Evolutionary conservation across 371 early-diverging fungal genomes (phyloP).

Genomic region (Mucor circinelloides): DNA sequence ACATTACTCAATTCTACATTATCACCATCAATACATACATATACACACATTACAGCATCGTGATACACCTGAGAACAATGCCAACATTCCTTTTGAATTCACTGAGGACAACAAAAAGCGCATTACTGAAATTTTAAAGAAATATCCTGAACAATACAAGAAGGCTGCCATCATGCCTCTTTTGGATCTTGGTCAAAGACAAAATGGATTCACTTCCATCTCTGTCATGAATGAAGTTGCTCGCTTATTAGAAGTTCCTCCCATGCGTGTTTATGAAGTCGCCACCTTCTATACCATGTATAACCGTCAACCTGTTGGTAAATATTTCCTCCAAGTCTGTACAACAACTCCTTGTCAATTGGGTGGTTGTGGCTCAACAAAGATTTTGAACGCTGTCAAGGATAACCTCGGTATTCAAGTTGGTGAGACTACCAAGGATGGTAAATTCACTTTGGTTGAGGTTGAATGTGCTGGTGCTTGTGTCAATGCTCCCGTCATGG

Average conservation of each 20-base stretch:
- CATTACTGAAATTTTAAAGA: constrained; percentile 86
- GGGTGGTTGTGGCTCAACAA: constrained; percentile 83
- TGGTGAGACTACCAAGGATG: constrained; percentile 94
- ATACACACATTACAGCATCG: constrained; percentile 66
- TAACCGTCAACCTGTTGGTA: constrained; percentile 98
- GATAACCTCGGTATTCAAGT: constrained; percentile 87
- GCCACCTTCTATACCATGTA: constrained; percentile 99
- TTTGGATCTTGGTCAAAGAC: constrained; percentile 94
- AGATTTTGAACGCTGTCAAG: constrained; percentile 87
- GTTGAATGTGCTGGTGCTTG: constrained; percentile 99
- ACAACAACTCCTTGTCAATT: constrained; percentile 98
- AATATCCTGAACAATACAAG: constrained; percentile 97
- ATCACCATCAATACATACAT: background rate
- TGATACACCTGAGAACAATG: constrained; percentile 91
- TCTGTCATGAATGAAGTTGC: constrained; percentile 98
- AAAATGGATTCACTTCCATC: constrained; percentile 90
- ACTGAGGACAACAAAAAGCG: constrained; percentile 76
- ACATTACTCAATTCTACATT: background rate
- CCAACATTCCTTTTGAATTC: constrained; percentile 86
- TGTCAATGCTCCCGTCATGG: constrained; percentile 97
- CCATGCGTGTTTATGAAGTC: constrained; percentile 99
- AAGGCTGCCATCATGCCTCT: constrained; percentile 97
- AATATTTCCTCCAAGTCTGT: constrained; percentile 97
- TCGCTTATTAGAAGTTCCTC: constrained; percentile 90
- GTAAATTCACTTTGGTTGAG: constrained; percentile 95